Evolutionary conservation across 768 basidiomycete genomes (phyloP), one percentile per base, ranked within the genome.

Genomic region (Saitozyma podzolica): DNA sequence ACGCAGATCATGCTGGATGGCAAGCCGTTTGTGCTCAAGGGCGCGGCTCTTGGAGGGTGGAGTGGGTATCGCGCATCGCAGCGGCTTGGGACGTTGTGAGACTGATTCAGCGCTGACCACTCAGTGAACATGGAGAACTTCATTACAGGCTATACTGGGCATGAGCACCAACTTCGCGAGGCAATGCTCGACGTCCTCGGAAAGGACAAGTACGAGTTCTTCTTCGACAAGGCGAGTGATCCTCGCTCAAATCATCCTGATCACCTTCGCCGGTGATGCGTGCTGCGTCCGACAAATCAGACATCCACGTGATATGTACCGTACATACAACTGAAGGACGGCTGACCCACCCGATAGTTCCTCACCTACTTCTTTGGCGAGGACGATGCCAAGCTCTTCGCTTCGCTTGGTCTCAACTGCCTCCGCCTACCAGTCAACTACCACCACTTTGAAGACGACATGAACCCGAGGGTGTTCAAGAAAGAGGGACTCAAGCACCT

Each of bases 351-450:
- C 47, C 14, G 47, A 17, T 6, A 90, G 88, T 89, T 90, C 78
- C 82, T 91, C 11, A 87, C 90, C 75, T 86, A 90, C 74, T 91
- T 92, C 82, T 92, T 91, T 82, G 81, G 83, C 56, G 88, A 89
- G n/a, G 81, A 82, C 43, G 90, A 91, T 69, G 89, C 89, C n/a
- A 80, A 82, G 53, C 89, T 89, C 82, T 91, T 89, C 83, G 88
- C 86, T 68, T 86, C 84, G 59, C 84, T 91, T 9, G 89, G 89
- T 4, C 78, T 92, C 59, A 92, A 91, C 80, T 89, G 87, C 72
- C 87, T 91, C 57, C 86, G 90, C 37, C 40, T 73, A 16, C 69
- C 72, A 6, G 61, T 70, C 58, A 63, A 68, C 58, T 76, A 76
- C 55, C 65, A 65, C 40, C 72, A 74, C 56, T 69, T 69, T 57